Evolutionary conservation across 768 basidiomycete genomes (phyloP).

Genomic region (Auricularia cornea): DNA sequence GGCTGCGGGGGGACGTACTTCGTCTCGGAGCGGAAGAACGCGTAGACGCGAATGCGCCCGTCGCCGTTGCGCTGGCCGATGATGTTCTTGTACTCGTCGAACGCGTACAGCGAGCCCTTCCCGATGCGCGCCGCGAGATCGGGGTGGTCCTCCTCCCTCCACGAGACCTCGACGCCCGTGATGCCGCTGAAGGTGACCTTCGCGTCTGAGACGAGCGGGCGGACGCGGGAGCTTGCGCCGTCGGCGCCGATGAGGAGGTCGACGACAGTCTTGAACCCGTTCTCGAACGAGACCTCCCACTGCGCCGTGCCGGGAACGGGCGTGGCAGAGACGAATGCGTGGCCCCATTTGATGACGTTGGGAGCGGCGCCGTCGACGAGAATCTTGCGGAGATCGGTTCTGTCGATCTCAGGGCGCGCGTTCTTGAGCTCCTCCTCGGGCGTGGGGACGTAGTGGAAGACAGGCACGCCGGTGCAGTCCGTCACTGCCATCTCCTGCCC

Average conservation of each 20-base stretch:
- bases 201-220: slow-evolving; percentile 23
- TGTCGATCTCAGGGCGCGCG: background rate
- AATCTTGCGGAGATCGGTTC: slow-evolving; percentile 6
- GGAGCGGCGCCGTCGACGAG: slow-evolving; percentile 11
- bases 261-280: background rate
- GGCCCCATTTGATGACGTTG: slow-evolving; percentile 6
- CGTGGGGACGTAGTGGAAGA: background rate
- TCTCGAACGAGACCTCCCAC: background rate
- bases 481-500: slow-evolving; percentile 16
- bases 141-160: slow-evolving; percentile 14
- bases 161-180: slow-evolving; percentile 15
- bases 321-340: background rate
- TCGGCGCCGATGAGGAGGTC: slow-evolving; percentile 30
- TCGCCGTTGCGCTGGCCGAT: slow-evolving; percentile 26
- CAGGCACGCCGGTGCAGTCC: background rate
- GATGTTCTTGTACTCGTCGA: slow-evolving; percentile 19
- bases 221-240: slow-evolving; percentile 33
- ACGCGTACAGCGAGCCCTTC: slow-evolving; percentile 19
- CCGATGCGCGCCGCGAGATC: slow-evolving; percentile 19
- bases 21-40: background rate
- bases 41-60: slow-evolving; percentile 19
- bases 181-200: slow-evolving; percentile 27
- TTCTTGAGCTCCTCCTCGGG: background rate
- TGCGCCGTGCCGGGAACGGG: background rate
- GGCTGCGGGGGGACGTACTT: background rate